Percentiles rank a stretch among this genome's conserved stretches.
These are phyloP conservation scores for Cyclotella choctawhatcheeana DNA, from an alignment of 108 stramenopile genomes.

Conservation along the genomic window DNA sequence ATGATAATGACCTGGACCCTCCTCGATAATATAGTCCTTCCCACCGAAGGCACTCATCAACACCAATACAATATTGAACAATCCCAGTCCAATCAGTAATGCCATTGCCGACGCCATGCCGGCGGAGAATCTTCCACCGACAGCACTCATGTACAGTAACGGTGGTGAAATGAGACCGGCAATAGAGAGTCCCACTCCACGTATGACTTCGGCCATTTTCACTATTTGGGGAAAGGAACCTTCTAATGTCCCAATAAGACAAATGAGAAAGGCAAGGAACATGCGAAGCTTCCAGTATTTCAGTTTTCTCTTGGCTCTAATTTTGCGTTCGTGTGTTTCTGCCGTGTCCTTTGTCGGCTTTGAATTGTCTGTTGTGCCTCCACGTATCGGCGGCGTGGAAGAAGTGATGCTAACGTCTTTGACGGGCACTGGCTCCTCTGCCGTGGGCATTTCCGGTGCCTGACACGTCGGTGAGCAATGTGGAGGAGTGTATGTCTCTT, in stretches of 20 bases:
- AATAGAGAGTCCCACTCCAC: constrained; percentile 48
- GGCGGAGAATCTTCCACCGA: constrained; percentile 41
- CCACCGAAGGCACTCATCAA: constrained; percentile 53
- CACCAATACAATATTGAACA: constrained; percentile 51
- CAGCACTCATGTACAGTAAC: constrained; percentile 55
- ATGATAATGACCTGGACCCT: constrained; percentile 40
- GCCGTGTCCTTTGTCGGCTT: neutral
- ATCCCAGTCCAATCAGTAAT: constrained; percentile 44
- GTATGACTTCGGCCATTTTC: constrained; percentile 41
- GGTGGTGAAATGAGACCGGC: constrained; percentile 55
- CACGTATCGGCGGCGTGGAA: too few species aligned
- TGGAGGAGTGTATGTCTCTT: neutral
- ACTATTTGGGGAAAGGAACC: constrained; percentile 44
- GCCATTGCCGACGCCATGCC: constrained; percentile 49
- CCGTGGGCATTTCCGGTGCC: neutral
- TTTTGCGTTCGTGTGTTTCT: constrained; percentile 11
- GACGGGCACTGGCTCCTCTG: neutral
- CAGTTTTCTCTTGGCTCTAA: constrained; percentile 26
- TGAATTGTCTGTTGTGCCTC: neutral
- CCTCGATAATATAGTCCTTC: constrained; percentile 48
- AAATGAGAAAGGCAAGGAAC: constrained; percentile 50
- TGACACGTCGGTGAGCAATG: neutral
- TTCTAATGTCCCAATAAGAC: constrained; percentile 47
- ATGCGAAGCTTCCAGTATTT: constrained; percentile 56
- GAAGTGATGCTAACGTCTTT: neutral